Conservation (phyloP, 108 stramenopile species). For the Mayamaea pseudoterrestris region DNA sequence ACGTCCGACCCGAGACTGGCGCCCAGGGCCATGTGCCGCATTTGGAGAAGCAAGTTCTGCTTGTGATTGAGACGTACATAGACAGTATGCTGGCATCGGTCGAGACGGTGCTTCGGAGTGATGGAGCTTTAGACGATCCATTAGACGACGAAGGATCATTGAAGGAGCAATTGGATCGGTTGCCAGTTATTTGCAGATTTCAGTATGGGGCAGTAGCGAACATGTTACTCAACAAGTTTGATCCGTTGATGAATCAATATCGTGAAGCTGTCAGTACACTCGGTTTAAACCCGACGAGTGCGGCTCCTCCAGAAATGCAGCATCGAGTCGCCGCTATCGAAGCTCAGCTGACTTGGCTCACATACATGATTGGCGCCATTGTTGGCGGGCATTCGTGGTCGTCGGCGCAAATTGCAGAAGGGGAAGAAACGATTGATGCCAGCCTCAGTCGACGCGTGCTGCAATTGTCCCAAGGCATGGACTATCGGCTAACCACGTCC, state of each 20-base stretch:
- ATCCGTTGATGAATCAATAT: conserved; percentile 78
- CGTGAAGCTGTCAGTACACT: conserved; percentile 54
- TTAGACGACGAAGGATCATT: conserved; percentile 91
- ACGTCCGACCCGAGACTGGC: conserved; percentile 86
- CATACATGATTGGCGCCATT: conserved; percentile 86
- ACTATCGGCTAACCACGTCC: conserved; percentile 73
- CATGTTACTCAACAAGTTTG: conserved; percentile 77
- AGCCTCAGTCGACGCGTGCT: conserved; percentile 79
- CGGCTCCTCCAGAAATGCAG: conserved; percentile 55
- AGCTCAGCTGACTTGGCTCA: conserved; percentile 93
- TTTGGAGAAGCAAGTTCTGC: conserved; percentile 81
- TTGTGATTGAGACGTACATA: conserved; percentile 85
- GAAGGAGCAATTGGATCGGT: conserved; percentile 89
- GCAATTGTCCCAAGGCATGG: conserved; percentile 79
- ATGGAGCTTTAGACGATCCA: conserved; percentile 85
- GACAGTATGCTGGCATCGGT: conserved; percentile 92
- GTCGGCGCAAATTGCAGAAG: conserved; percentile 75
- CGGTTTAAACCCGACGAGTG: conserved; percentile 45
- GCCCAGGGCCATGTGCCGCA: conserved; percentile 78
- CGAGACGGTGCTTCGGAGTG: conserved; percentile 73
- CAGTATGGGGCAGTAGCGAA: conserved; percentile 79
- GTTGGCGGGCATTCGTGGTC: conserved; percentile 90
- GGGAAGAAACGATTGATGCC: conserved; percentile 90
- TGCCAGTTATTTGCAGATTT: conserved; percentile 90
- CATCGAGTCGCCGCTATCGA: conserved; percentile 75